phyloP scores from a whole-genome alignment of 1,284 basidiomycete genomes.

The Cutaneotrichosporon cutaneum region DNA sequence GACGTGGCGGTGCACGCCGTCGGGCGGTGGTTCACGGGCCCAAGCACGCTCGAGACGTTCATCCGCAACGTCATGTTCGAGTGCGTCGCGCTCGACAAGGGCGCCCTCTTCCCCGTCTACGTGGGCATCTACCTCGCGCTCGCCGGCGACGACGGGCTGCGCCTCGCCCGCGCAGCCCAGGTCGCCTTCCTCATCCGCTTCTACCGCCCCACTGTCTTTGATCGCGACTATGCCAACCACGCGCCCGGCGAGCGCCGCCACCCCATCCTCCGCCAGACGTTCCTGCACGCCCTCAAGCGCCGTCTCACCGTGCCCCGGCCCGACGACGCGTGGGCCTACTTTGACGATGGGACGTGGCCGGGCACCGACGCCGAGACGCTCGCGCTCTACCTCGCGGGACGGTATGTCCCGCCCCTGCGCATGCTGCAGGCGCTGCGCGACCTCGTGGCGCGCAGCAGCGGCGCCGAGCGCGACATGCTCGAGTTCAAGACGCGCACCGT shows the following conservation, averaged over 20 bases:
- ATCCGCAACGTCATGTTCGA: slow-evolving; percentile 77
- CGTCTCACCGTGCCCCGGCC: background rate
- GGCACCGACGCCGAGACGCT: slow-evolving; percentile 11
- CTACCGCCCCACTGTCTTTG: slow-evolving; percentile 33
- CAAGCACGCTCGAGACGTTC: slow-evolving; percentile 60
- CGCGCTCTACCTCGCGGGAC: slow-evolving; percentile 29
- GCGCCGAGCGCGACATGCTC: slow-evolving; percentile 10
- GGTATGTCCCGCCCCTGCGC: slow-evolving; percentile 29
- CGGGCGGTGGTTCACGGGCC: slow-evolving; percentile 69
- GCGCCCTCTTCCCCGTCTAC: slow-evolving; percentile 70
- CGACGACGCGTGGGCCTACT: background rate
- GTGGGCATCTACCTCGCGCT: slow-evolving; percentile 57
- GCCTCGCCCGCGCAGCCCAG: slow-evolving; percentile 31
- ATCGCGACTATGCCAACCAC: slow-evolving; percentile 24
- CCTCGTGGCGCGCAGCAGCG: slow-evolving; percentile 5
- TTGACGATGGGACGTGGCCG: background rate
- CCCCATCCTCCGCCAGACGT: slow-evolving; percentile 38
- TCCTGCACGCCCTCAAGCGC: slow-evolving; percentile 25
- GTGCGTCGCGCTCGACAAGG: slow-evolving; percentile 84
- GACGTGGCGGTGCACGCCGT: slow-evolving; percentile 71
- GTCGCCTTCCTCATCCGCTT: slow-evolving; percentile 32
- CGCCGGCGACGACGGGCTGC: slow-evolving; percentile 5
- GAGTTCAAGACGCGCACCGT: slow-evolving; percentile 30
- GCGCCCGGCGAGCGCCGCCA: slow-evolving; percentile 29
- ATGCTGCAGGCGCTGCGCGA: slow-evolving; percentile 32